Evolutionary conservation across 2,329 filamentous ascomycete species (phyloP).

Genomic region (Pseudocercospora cruenta): DNA sequence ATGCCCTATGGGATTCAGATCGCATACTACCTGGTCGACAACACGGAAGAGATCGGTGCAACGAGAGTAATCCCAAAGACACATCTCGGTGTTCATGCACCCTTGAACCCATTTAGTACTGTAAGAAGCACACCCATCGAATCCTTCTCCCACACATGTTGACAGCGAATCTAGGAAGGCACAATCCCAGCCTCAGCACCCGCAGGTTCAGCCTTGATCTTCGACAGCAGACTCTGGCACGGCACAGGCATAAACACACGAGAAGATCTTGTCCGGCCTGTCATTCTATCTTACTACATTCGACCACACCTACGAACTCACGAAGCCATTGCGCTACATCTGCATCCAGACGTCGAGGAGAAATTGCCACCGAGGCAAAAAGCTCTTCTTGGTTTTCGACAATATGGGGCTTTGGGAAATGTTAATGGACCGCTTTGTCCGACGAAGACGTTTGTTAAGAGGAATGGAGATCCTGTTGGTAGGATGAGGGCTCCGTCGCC

Average conservation of each 20-base stretch:
- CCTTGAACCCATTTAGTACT: not conserved
- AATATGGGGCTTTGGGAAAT: not conserved
- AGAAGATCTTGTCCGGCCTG: not conserved
- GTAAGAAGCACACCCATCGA: too few species aligned
- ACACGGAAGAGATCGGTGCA: constrained; percentile 1
- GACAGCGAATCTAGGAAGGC: not conserved
- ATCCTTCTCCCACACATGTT: not conserved
- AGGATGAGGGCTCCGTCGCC: not conserved
- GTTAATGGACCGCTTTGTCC: not conserved
- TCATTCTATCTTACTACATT: not conserved
- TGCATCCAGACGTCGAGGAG: not conserved
- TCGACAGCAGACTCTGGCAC: not conserved
- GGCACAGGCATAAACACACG: not conserved
- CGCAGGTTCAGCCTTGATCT: not conserved
- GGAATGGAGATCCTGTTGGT: not conserved
- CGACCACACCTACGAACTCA: not conserved
- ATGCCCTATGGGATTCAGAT: constrained; percentile 1
- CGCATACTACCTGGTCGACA: not conserved
- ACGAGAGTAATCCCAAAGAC: constrained; percentile 4
- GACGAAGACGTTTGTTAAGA: not conserved
- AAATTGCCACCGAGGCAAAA: not conserved
- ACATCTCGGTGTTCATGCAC: not conserved
- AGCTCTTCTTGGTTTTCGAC: not conserved
- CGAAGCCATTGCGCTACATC: not conserved
- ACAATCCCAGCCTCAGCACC: constrained; percentile 1